Percentiles rank a stretch among this genome's conserved stretches.
These are phyloP conservation scores for Globisporangium solare DNA, from an alignment of 352 stramenopile genomes.

Conservation along the genomic window DNA sequence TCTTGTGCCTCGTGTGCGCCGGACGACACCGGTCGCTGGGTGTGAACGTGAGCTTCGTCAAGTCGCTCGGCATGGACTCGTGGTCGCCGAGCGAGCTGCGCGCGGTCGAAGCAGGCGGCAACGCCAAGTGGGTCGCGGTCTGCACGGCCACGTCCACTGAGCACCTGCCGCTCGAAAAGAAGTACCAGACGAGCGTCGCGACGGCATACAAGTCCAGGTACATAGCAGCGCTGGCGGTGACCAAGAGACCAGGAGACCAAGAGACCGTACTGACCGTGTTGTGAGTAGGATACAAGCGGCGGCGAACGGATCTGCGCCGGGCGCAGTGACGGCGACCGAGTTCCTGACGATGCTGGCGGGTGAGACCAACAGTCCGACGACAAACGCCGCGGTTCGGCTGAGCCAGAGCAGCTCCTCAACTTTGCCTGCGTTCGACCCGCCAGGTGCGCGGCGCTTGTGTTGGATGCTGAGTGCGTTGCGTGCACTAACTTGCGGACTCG, in stretches of 20 bases:
- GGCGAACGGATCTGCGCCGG: slow-evolving; percentile 15
- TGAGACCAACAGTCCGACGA: background rate
- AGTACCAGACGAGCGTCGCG: slow-evolving; percentile 64
- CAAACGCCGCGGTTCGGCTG: no score
- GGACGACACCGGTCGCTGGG: slow-evolving; percentile 78
- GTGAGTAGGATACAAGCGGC: slow-evolving; percentile 18
- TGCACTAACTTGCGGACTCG: no score
- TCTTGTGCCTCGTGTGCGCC: slow-evolving; percentile 73
- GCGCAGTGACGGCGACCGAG: slow-evolving; percentile 39
- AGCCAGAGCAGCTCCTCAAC: no score
- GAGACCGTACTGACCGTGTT: slow-evolving; percentile 13
- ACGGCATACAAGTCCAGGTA: slow-evolving; percentile 54
- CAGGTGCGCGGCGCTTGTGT: background rate
- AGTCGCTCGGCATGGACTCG: slow-evolving; percentile 76
- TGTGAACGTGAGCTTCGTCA: slow-evolving; percentile 79
- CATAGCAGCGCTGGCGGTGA: background rate
- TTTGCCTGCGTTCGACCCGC: slow-evolving; percentile 3
- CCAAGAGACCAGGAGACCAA: no score
- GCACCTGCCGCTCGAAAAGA: slow-evolving; percentile 43
- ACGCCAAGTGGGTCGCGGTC: slow-evolving; percentile 78
- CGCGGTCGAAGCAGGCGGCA: slow-evolving; percentile 65
- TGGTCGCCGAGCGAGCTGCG: slow-evolving; percentile 54
- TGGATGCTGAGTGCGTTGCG: background rate
- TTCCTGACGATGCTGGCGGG: slow-evolving; percentile 38
- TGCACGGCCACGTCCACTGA: slow-evolving; percentile 42